Conservation (phyloP, 108 stramenopile species). For the Halocafeteria seosinensis region DNA sequence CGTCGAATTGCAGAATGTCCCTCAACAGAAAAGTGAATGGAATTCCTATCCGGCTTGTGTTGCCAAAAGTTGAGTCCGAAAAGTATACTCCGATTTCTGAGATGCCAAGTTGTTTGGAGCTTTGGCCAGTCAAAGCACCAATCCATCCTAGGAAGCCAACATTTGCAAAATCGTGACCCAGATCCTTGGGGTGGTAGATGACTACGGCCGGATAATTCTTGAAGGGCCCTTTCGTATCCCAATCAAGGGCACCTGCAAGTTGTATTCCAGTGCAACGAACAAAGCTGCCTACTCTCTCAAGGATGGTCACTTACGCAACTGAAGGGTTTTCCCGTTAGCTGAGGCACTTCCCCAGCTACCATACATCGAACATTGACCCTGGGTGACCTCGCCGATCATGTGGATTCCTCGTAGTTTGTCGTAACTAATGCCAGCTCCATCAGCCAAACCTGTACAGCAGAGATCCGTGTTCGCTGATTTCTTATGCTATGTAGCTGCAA, state of each 20-base stretch:
- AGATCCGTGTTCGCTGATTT: no score
- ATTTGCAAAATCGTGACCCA: constrained; percentile 1
- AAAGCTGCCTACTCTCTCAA: no score
- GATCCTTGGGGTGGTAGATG: constrained; percentile 9
- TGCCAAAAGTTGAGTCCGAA: constrained; percentile 17
- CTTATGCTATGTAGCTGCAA: no score
- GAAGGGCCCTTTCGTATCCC: constrained; percentile 11
- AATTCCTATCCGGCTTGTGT: constrained; percentile 5
- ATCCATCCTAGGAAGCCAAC: constrained; percentile 8
- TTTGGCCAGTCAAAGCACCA: background rate
- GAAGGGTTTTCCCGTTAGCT: background rate
- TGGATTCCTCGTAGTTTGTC: background rate
- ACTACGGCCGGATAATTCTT: background rate
- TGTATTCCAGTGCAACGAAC: no score
- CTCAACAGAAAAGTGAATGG: constrained; percentile 15
- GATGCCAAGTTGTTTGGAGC: background rate
- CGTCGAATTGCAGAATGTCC: constrained; percentile 12
- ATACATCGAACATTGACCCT: constrained; percentile 11
- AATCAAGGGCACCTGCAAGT: constrained; percentile 17
- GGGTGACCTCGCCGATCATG: constrained; percentile 5
- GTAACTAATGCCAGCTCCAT: constrained; percentile 4
- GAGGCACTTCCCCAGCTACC: constrained; percentile 8
- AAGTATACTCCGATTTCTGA: constrained; percentile 15
- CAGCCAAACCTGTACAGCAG: constrained; percentile 4
- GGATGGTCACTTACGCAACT: no score